Evolutionary conservation across 192 early-diverging fungal species (phyloP).

Genomic region (Funneliformis geosporum): DNA sequence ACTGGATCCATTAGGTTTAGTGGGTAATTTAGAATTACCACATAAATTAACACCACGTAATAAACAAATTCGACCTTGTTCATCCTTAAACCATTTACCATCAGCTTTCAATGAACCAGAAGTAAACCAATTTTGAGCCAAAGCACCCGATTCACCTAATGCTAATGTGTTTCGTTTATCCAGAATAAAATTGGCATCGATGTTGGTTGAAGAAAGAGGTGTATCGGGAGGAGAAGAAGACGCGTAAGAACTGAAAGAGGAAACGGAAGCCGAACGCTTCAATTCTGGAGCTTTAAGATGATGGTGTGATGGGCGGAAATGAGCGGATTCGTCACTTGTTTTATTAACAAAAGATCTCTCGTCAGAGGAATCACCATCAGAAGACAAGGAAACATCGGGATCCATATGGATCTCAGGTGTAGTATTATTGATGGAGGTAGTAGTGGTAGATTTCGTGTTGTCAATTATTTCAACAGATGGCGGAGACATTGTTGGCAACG

Average conservation of each 20-base stretch:
- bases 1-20: constrained; percentile 63
- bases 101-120: constrained; percentile 35
- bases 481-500: background rate
- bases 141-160: constrained; percentile 33
- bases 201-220: background rate
- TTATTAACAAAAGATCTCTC: background rate
- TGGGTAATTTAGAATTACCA: constrained; percentile 77
- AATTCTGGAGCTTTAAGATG: constrained; percentile 39
- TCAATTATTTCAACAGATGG: background rate
- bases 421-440: background rate
- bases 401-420: background rate
- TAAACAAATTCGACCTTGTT: constrained; percentile 57
- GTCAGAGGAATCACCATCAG: constrained; percentile 1
- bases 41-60: constrained; percentile 80
- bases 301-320: constrained; percentile 33
- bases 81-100: constrained; percentile 55
- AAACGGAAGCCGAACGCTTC: constrained; percentile 42
- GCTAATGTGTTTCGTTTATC: background rate
- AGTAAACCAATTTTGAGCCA: constrained; percentile 46
- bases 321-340: background rate
- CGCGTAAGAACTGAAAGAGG: constrained; percentile 47
- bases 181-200: background rate
- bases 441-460: background rate
- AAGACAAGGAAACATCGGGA: background rate
- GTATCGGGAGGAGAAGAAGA: constrained; percentile 38